These are phyloP conservation scores for Wickerhamiella parazyma DNA, from an alignment of 805 yeast species.

Conservation along the genomic window DNA sequence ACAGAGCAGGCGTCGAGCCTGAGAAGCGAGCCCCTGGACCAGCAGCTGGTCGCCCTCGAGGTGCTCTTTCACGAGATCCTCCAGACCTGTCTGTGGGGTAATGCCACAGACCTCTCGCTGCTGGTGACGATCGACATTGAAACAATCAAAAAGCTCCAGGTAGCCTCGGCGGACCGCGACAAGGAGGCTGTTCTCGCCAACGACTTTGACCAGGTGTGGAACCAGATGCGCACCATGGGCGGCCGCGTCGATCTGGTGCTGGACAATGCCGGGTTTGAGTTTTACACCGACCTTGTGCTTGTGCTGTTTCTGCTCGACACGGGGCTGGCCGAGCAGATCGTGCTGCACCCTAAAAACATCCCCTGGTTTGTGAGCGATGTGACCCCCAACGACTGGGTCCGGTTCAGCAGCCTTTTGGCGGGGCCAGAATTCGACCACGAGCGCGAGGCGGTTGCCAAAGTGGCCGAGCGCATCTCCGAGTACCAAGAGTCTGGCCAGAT, in stretches of 20 bases:
- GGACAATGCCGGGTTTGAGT: constrained; percentile 92
- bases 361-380: constrained; percentile 99
- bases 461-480: constrained; percentile 34
- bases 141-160: constrained; percentile 77
- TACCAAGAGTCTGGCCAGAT: constrained; percentile 37
- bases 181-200: constrained; percentile 66
- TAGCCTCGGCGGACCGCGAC: constrained; percentile 70
- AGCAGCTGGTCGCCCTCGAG: constrained; percentile 30
- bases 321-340: constrained; percentile 47
- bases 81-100: constrained; percentile 93
- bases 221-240: constrained; percentile 19
- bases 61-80: constrained; percentile 67
- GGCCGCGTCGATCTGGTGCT: constrained; percentile 67
- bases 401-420: constrained; percentile 42
- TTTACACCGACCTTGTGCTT: constrained; percentile 69
- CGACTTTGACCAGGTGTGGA: constrained; percentile 62
- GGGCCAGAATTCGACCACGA: constrained; percentile 37
- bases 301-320: constrained; percentile 57
- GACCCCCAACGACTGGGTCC: constrained; percentile 62
- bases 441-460: constrained; percentile 33
- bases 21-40: background rate
- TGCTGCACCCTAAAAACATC: constrained; percentile 73
- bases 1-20: constrained; percentile 18
- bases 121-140: constrained; percentile 60
- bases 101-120: constrained; percentile 87